Conservation (phyloP, 768 basidiomycete genomes). For the Amanita thiersii region DNA sequence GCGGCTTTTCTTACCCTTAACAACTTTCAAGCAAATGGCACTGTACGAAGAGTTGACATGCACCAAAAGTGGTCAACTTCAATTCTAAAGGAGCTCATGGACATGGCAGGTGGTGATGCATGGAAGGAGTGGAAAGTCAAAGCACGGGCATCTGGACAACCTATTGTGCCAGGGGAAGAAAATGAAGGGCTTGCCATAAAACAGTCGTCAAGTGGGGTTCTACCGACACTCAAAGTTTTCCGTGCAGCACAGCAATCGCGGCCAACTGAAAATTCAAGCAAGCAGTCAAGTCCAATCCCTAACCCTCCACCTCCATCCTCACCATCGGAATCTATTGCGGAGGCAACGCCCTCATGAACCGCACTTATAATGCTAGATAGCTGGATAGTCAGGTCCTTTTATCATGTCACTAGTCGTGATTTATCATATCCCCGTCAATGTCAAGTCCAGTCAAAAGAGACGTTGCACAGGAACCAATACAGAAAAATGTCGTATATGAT, state of each 20-base stretch:
- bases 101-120: conserved; percentile 47
- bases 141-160: conserved; percentile 36
- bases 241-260: conserved; percentile 8
- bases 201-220: neutral
- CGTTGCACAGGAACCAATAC: neutral
- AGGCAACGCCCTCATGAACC: neutral
- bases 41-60: conserved; percentile 39
- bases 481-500: conserved; percentile 2
- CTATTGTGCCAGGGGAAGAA: conserved; percentile 40
- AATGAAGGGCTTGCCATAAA: conserved; percentile 10
- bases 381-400: neutral
- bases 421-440: neutral
- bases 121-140: conserved; percentile 52
- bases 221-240: conserved; percentile 19
- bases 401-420: neutral
- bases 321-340: neutral
- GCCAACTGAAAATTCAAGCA: conserved; percentile 1
- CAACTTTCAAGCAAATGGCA: conserved; percentile 38
- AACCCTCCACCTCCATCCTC: neutral
- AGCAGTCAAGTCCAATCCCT: neutral
- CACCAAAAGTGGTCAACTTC: conserved; percentile 61
- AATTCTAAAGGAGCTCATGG: conserved; percentile 67
- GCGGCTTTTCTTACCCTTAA: neutral
- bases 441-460: neutral
- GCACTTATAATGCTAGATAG: neutral